Evolutionary conservation across 371 early-diverging fungal genomes (phyloP).

Genomic region (Haplosporangium sp.): DNA sequence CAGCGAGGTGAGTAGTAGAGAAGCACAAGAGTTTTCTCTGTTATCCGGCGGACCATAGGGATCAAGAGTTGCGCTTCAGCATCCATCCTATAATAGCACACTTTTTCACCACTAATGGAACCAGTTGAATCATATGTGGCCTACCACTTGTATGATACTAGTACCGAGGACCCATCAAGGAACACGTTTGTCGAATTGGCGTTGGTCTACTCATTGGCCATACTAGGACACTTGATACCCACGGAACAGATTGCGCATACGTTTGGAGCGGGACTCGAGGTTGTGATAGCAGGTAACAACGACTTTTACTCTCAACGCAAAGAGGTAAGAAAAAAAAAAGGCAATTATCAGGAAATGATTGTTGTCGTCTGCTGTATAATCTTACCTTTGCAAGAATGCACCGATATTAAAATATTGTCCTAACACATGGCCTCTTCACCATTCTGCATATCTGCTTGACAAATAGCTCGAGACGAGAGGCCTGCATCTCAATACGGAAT

Average conservation of each 20-base stretch:
- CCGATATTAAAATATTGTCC: too few species aligned
- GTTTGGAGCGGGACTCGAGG: slow-evolving; percentile 62
- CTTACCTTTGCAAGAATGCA: too few species aligned
- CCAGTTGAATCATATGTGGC: not conserved
- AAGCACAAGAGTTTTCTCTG: too few species aligned
- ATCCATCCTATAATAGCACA: not conserved
- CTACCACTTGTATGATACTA: slow-evolving; percentile 7
- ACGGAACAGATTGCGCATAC: slow-evolving; percentile 23
- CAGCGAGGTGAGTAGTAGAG: slow-evolving; percentile 14
- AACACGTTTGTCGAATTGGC: slow-evolving; percentile 66
- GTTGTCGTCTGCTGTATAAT: too few species aligned
- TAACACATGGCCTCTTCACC: too few species aligned
- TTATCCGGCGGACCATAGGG: too few species aligned
- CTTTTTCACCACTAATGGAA: not conserved
- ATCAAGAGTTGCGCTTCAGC: not conserved
- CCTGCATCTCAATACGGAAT: slow-evolving; percentile 65
- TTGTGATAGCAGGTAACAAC: slow-evolving; percentile 88
- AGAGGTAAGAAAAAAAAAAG: slow-evolving; percentile 55
- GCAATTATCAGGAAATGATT: not conserved
- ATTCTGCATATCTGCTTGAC: too few species aligned
- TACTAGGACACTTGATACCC: slow-evolving; percentile 56
- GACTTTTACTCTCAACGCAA: slow-evolving; percentile 95
- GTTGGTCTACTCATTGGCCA: slow-evolving; percentile 57
- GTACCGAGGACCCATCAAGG: slow-evolving; percentile 43
- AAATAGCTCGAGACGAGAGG: slow-evolving; percentile 63